phyloP scores from a whole-genome alignment of 1,284 basidiomycete genomes.

The Clitocybe nebularis region DNA sequence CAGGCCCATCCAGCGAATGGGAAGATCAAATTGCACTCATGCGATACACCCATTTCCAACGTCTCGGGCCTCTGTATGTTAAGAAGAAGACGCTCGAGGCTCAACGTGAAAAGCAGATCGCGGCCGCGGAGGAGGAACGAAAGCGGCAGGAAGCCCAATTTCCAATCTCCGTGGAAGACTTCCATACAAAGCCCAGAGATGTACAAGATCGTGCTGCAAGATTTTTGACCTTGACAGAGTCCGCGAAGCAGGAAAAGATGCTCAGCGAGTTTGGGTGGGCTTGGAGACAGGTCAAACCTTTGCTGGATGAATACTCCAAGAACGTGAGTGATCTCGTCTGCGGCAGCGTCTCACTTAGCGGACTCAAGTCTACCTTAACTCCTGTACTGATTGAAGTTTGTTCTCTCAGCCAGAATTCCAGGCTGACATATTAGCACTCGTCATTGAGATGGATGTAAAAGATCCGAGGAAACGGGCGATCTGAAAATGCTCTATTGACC shows the following conservation, averaged over 20 bases:
- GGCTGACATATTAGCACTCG: constrained; percentile 10
- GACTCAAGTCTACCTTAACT: neutral
- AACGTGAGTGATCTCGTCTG: constrained; percentile 42
- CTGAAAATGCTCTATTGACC: no score
- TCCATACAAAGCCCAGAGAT: constrained; percentile 40
- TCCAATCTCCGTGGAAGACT: constrained; percentile 44
- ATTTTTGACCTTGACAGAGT: constrained; percentile 39
- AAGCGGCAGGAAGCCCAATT: constrained; percentile 43
- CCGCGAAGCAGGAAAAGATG: constrained; percentile 41
- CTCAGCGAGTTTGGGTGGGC: constrained; percentile 49
- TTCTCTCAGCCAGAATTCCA: constrained; percentile 13
- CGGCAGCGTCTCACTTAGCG: no score
- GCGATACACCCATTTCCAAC: constrained; percentile 39
- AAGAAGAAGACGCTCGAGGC: constrained; percentile 13
- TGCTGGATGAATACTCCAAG: constrained; percentile 34
- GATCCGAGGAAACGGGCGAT: constrained; percentile 6
- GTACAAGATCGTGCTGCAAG: constrained; percentile 46
- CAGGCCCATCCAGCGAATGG: constrained; percentile 22
- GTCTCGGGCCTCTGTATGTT: constrained; percentile 29
- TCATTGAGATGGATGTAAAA: constrained; percentile 9
- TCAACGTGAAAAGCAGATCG: constrained; percentile 18
- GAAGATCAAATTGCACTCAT: constrained; percentile 36
- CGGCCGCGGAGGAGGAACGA: constrained; percentile 29
- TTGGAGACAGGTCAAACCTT: constrained; percentile 39
- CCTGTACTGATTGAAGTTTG: neutral